Evolutionary conservation across 768 basidiomycete species (phyloP), one percentile per base, ranked within the genome.

Genomic region (Suillus hirtellus): DNA sequence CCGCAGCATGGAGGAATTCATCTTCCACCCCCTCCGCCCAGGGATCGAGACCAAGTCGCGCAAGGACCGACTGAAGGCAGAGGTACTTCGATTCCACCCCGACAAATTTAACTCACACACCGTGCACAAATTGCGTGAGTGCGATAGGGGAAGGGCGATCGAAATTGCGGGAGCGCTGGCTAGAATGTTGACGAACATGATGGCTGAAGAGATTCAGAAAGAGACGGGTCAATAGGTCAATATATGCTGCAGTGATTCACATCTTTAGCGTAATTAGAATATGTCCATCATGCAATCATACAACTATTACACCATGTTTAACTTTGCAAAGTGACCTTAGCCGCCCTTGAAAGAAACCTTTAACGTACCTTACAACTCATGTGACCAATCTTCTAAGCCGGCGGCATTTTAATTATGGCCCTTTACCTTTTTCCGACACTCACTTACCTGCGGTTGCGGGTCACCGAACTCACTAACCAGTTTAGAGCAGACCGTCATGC

Each of bases 31-130:
- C 31, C 69, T 65, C 42, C 75, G 76, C 42, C 69, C 73, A 0
- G 68, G 64, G 7, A 59, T 69, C 27, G 66, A 73, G 42, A 72
- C 69, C 4, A 81, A 78, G 67, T 70, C 72, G 1, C 67, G 59
- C 4, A 74, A 71, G 62, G 81, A 80, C 44, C 66, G 71, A 21
- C 63, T 82, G 64, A 79, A 75, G 63, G 65, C 63, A n/a, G 85
- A 87, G 65, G 70, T 86, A 37, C 68, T 84, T 52, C 76, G 79
- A 24, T 87, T 81, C 77, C 84, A 87, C 64, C 83, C 85, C 5
- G 86, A 88, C 65, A 85, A 83, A 66, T 81, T 85, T 66, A 70
- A 80, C 62, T 62, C 68, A 14, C 75, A 68, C 9, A 68, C 81
- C 14, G 60, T 81, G 34, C 66, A 68, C 9, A 79, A 74, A 53